Evolutionary conservation across 371 early-diverging fungal genomes (phyloP), one percentile per base, ranked within the genome.

Genomic region (Nematocida homosporus): DNA sequence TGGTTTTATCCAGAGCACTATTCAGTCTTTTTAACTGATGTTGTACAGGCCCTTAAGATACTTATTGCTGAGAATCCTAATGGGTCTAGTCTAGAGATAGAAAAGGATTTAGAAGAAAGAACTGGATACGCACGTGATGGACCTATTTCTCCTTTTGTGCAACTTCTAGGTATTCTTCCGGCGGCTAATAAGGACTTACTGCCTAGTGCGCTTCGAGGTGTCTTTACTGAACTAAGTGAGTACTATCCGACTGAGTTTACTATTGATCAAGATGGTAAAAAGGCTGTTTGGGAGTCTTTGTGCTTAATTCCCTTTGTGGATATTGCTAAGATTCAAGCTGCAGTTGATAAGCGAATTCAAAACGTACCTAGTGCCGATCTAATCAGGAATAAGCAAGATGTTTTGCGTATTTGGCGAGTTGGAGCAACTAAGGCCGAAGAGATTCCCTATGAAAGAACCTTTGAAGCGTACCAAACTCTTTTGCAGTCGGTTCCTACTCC

Each of bases 1-100:
- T 57, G 59, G 59, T 57, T 40, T 42, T 57, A 13, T 25, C 59
- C 59, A 10, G 10, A 35, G 6, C 59, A 57, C 59, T 57, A 57
- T 34, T 57, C 59, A 6, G 29, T 57, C 6, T 57, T 57, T 57
- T n/a, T 35, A 18, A 57, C 6, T 10, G 59, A 57, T 38, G 59
- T 57, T 5, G 35, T 8, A 10, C 8, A 37, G 18, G 5, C 20
- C 8, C 29, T 57, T 37, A 8, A 35, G 5, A 6, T n/a, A 8
- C 10, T 57, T 23, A 6, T 57, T 34, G 23, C 10, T 10, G 34
- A 57, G 29, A 6, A 10, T 8, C 29, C 59, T 10, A 57, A 10
- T 16, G 8, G 13, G 6, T 10, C 59, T 18, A 38, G 42, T 38
- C 13, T 8, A 38, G 37, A 10, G 29, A 29, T 57, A 18, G 13